Conservation (phyloP, 2,329 filamentous ascomycete genomes). For the Diaporthe aspalathi region DNA sequence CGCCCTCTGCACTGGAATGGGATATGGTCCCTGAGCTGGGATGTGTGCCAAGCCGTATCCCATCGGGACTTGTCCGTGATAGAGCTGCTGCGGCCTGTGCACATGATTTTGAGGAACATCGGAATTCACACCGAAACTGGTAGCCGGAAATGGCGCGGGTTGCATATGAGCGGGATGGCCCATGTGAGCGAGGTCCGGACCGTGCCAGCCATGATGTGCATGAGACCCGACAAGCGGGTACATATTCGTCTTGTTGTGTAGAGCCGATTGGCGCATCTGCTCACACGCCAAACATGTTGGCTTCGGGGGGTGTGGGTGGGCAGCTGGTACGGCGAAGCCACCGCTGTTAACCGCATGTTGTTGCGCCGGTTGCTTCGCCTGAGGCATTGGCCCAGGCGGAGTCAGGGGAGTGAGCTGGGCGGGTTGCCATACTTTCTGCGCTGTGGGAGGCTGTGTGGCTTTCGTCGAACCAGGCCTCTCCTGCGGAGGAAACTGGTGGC, state of each 20-base stretch:
- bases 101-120: constrained; percentile 17
- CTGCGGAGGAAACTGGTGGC: background rate
- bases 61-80: constrained; percentile 28
- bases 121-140: constrained; percentile 19
- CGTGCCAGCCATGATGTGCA: constrained; percentile 36
- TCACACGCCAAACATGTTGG: constrained; percentile 47
- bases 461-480: background rate
- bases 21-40: constrained; percentile 10
- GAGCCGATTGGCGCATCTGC: constrained; percentile 46
- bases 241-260: constrained; percentile 44
- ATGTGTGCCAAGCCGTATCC: constrained; percentile 32
- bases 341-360: background rate
- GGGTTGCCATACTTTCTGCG: constrained; percentile 3
- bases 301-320: constrained; percentile 41
- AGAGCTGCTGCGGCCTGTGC: constrained; percentile 26
- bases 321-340: background rate
- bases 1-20: constrained; percentile 12
- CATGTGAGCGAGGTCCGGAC: constrained; percentile 27
- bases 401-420: background rate
- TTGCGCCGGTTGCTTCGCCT: background rate
- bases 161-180: constrained; percentile 16
- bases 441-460: background rate
- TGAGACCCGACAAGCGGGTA: constrained; percentile 40
- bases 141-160: background rate
- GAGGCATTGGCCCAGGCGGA: background rate